Percentiles rank a stretch among this genome's conserved stretches.
phyloP scores from a whole-genome alignment of 495 filamentous ascomycete species.

The Staphylotrichum longicolle region DNA sequence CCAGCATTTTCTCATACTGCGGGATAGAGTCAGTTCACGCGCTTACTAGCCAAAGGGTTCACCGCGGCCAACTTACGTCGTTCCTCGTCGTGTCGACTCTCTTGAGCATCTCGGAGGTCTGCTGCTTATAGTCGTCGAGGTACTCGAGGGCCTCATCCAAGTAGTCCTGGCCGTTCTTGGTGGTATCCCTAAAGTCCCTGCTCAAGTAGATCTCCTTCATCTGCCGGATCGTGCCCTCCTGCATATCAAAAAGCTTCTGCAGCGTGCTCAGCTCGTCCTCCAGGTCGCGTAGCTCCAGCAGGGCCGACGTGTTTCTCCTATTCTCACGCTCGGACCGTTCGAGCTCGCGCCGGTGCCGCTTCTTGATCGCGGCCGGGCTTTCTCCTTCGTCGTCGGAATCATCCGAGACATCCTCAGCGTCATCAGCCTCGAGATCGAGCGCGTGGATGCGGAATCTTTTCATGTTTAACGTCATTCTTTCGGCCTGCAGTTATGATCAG shows the following conservation, averaged over 20 bases:
- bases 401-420: constrained; percentile 49
- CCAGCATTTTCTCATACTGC: constrained; percentile 63
- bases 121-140: constrained; percentile 55
- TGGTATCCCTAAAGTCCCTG: constrained; percentile 32
- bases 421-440: constrained; percentile 41
- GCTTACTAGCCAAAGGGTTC: neutral
- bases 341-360: constrained; percentile 52
- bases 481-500: constrained; percentile 43
- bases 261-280: constrained; percentile 64
- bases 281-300: constrained; percentile 65
- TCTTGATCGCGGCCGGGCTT: constrained; percentile 42
- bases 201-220: constrained; percentile 46
- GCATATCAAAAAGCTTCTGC: constrained; percentile 56
- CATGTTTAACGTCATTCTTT: constrained; percentile 61
- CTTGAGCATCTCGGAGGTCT: constrained; percentile 58
- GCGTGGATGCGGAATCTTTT: constrained; percentile 57
- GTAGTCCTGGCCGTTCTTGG: constrained; percentile 42
- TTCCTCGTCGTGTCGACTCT: constrained; percentile 47
- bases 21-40: neutral
- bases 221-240: constrained; percentile 49
- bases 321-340: constrained; percentile 54
- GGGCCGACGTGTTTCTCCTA: constrained; percentile 60
- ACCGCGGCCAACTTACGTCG: constrained; percentile 35
- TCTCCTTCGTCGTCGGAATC: constrained; percentile 45
- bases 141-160: constrained; percentile 53